A percentile compares a stretch with the other conserved stretches of the same genome.
Conservation (phyloP, 2,329 filamentous ascomycete species). For the Phyllosticta paracitricarpa region DNA sequence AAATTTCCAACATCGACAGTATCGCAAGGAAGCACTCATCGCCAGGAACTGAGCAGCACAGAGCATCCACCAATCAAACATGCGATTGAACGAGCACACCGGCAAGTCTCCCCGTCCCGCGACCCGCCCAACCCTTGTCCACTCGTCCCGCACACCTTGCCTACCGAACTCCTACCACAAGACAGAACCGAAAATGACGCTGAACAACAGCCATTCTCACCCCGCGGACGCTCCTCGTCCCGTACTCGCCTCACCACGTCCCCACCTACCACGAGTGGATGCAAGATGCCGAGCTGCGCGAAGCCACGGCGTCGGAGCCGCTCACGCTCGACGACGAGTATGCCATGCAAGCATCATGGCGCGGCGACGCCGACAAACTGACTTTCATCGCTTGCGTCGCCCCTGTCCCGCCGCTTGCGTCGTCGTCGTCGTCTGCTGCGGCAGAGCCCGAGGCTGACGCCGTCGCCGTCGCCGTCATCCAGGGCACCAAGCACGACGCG, state of each 20-base stretch:
- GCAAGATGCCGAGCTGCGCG: conserved; percentile 68
- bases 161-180: not conserved
- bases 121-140: not conserved
- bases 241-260: conserved; percentile 76
- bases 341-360: conserved; percentile 83
- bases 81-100: conserved; percentile 34
- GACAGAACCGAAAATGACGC: not conserved
- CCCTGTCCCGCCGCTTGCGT: conserved; percentile 5
- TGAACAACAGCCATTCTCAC: conserved; percentile 53
- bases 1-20: not conserved
- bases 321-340: conserved; percentile 75
- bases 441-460: not conserved
- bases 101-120: conserved; percentile 16
- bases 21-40: not conserved
- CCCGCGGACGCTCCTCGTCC: conserved; percentile 61
- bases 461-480: conserved; percentile 13
- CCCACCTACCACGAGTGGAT: conserved; percentile 82
- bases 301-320: conserved; percentile 79
- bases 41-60: not conserved
- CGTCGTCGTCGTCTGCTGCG: conserved; percentile 14
- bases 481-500: conserved; percentile 42
- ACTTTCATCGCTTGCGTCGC: conserved; percentile 71
- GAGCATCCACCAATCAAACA: conserved; percentile 12
- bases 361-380: conserved; percentile 70
- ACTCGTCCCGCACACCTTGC: not conserved